Percentiles rank a stretch among this genome's conserved stretches.
phyloP scores from a whole-genome alignment of 2,329 filamentous ascomycete genomes.

The Fusarium austroafricanum region DNA sequence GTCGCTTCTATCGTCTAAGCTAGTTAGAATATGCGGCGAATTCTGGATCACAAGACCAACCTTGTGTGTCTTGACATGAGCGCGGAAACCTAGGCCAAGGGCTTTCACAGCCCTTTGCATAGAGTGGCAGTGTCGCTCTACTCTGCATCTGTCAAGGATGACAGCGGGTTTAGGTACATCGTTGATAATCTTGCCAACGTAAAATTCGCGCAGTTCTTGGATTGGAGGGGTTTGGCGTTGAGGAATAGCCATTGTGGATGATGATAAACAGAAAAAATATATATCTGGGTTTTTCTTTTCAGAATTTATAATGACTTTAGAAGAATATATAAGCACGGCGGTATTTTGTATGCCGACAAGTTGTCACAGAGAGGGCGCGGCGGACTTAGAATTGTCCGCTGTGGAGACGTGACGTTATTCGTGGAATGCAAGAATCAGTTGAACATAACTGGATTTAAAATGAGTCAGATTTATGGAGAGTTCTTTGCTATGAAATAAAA shows the following conservation, averaged over 20 bases:
- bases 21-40: rapidly evolving
- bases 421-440: background rate
- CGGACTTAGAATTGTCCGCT: background rate
- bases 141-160: conserved; percentile 65
- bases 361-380: conserved; percentile 5
- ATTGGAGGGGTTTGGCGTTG: conserved; percentile 28
- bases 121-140: conserved; percentile 65
- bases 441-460: background rate
- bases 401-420: background rate
- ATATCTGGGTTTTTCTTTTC: no score
- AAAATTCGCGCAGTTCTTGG: conserved; percentile 39
- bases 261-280: no score
- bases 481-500: no score
- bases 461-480: background rate
- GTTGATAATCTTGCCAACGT: conserved; percentile 43
- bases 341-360: background rate
- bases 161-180: conserved; percentile 65
- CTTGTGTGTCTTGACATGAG: no score
- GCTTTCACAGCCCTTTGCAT: conserved; percentile 64
- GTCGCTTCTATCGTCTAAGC: conserved; percentile 65
- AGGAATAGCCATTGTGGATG: conserved; percentile 33
- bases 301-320: no score
- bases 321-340: background rate
- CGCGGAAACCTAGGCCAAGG: conserved; percentile 66
- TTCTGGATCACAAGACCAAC: no score